Evolutionary conservation across 352 stramenopile genomes (phyloP), one percentile per base, ranked within the genome.

Genomic region (Pseudoperonospora humuli): DNA sequence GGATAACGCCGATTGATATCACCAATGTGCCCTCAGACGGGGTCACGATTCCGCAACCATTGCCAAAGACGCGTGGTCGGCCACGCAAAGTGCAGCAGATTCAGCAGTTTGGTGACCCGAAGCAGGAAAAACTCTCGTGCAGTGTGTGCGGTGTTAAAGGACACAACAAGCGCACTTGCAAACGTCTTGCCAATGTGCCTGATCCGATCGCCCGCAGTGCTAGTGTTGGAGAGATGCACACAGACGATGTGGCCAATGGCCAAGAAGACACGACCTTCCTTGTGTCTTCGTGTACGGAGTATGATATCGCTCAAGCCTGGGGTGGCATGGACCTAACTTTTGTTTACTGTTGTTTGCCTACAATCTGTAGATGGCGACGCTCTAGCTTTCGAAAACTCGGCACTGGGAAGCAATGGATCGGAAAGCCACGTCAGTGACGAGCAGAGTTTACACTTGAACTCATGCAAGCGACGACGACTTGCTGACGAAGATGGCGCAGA

Each of bases 121-220:
- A 85, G 46, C 68, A 81, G 41, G 75, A 86, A 32, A 86, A 84
- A 39, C 67, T 90, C 7, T 66, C 70, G 6, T 90, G 77, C 58
- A 87, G 77, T 54, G 57, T 90, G 10, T 90, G 77, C 37, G 75
- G 77, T 32, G 63, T 90, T 24, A 86, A 87, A 60, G 77, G 77
- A 7, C 77, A 90, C 67, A 90, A 90, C 61, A 90, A 90, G 44
- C 67, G 77, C 14, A 90, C 77, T 25, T 90, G 77, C 64, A 90
- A 87, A 45, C 68, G 71, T 13, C 23, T 77, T 14, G 31, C 23
- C 17, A 28, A 5, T 24, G 36, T 45, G n/a, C 10, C 47, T 38
- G 20, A 42, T 7, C 7, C 50, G 1, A 51, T 39, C 29, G 21
- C 29, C 13, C 37, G 44, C 24, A 29, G 23, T 24, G 11, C 41